A percentile compares a stretch with the other conserved stretches of the same genome.
phyloP scores from a whole-genome alignment of 2,329 filamentous ascomycete genomes.

The Malbranchea zuffiana region DNA sequence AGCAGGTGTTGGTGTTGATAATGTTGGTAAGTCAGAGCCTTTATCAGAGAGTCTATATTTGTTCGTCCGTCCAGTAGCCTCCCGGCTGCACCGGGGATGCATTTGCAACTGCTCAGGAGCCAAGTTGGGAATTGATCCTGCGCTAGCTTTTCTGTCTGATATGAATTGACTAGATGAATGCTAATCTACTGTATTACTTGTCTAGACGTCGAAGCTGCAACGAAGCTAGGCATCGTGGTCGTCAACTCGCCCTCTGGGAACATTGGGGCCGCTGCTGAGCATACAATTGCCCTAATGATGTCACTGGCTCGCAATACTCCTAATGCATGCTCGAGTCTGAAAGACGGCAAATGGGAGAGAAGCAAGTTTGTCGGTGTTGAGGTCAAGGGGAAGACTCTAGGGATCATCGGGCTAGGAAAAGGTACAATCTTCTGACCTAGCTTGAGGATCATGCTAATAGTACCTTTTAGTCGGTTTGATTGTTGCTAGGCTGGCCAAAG shows the following conservation, averaged over 20 bases:
- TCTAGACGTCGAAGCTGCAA: slow-evolving; percentile 58
- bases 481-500: slow-evolving; percentile 67
- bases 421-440: slow-evolving; percentile 30
- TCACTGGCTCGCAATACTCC: slow-evolving; percentile 64
- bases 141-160: neutral
- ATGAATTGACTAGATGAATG: neutral
- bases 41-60: too few relatives aligned
- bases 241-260: slow-evolving; percentile 72
- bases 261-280: slow-evolving; percentile 68
- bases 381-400: slow-evolving; percentile 64
- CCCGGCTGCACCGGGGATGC: too few relatives aligned
- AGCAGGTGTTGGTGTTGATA: slow-evolving; percentile 73
- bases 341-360: slow-evolving; percentile 64
- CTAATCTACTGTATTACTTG: neutral
- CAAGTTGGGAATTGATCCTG: too few relatives aligned
- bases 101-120: too few relatives aligned
- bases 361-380: slow-evolving; percentile 65
- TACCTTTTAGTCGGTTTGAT: slow-evolving; percentile 54
- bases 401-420: slow-evolving; percentile 71
- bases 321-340: slow-evolving; percentile 56
- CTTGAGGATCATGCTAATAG: slow-evolving; percentile 2
- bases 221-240: slow-evolving; percentile 62
- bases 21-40: slow-evolving; percentile 53
- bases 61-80: too few relatives aligned
- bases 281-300: slow-evolving; percentile 64